Conservation (phyloP, 2,329 filamentous ascomycete genomes). For the Colletotrichum tamarilloi region DNA sequence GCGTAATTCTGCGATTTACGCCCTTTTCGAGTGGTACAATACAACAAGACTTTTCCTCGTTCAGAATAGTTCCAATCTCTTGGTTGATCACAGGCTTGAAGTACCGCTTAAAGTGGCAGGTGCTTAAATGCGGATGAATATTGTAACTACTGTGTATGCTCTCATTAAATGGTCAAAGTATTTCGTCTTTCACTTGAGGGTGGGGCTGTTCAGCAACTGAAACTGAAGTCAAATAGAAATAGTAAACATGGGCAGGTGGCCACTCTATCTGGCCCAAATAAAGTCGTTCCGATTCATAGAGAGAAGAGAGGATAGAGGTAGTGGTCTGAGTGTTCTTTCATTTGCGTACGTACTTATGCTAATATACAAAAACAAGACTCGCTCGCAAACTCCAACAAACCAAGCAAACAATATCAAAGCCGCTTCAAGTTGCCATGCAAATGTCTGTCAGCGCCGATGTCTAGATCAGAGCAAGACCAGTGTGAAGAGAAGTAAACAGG, state of each 20-base stretch:
- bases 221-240: no score
- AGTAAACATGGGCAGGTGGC: no score
- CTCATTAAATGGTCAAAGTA: no score
- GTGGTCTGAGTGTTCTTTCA: background rate
- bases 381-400: background rate
- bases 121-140: no score
- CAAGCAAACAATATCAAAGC: background rate
- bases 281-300: background rate
- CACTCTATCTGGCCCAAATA: background rate
- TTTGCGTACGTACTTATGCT: background rate
- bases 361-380: background rate
- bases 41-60: conserved; percentile 19
- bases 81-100: no score
- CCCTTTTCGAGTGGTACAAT: conserved; percentile 26
- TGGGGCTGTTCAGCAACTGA: no score
- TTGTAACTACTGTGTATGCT: no score
- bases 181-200: no score
- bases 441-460: background rate
- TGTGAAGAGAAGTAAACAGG: background rate
- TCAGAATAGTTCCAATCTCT: background rate
- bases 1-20: conserved; percentile 32
- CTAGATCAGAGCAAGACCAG: background rate
- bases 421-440: background rate
- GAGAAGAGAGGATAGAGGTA: background rate
- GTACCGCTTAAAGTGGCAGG: no score